phyloP scores from a whole-genome alignment of 768 basidiomycete genomes.

The Leccinum fibrillosum region DNA sequence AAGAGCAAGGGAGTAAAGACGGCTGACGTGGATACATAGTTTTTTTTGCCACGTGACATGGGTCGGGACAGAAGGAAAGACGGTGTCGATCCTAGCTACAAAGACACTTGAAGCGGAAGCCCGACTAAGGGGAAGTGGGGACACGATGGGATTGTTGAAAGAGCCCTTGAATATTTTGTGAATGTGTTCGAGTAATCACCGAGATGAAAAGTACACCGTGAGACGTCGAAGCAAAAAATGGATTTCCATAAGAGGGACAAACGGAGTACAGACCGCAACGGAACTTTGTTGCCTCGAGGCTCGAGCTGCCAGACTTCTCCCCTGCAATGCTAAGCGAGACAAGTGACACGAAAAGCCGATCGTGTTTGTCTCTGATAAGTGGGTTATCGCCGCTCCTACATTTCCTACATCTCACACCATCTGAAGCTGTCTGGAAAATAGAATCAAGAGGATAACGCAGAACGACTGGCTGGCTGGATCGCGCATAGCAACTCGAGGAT shows the following conservation, averaged over 20 bases:
- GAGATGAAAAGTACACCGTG: neutral
- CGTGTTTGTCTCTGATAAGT: neutral
- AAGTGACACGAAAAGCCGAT: neutral
- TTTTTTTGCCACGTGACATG: neutral
- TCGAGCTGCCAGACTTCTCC: neutral
- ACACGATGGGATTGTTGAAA: conserved; percentile 4
- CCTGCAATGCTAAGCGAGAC: neutral
- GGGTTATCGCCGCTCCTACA: neutral
- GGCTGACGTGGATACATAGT: neutral
- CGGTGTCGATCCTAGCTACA: too few relatives aligned
- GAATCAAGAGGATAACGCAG: neutral
- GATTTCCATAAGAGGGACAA: neutral
- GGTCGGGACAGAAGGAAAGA: too few relatives aligned
- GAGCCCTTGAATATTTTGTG: neutral
- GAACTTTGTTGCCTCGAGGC: neutral
- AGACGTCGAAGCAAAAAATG: neutral
- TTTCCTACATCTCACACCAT: neutral
- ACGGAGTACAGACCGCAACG: neutral
- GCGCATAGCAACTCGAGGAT: neutral
- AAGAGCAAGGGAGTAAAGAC: neutral
- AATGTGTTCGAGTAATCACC: neutral
- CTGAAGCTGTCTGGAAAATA: neutral
- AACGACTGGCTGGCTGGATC: neutral
- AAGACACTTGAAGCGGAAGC: too few relatives aligned
- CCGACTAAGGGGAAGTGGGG: neutral